Base-by-base conservation (phyloP, 1,284 basidiomycete genomes). In the Ustilago cynodontis region DNA sequence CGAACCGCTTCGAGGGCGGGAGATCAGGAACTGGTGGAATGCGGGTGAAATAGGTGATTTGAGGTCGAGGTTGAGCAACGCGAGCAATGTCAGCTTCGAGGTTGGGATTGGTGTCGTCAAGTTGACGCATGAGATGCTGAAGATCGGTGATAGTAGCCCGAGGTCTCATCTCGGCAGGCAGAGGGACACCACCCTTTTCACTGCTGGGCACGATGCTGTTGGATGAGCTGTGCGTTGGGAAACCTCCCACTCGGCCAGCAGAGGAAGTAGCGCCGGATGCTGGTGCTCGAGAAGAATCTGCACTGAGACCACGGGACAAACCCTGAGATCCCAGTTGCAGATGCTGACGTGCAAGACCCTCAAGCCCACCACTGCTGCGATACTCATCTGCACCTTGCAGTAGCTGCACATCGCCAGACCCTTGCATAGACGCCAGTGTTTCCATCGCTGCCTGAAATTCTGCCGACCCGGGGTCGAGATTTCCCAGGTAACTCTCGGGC, bases 41-140 rank as follows among this genome's bases (percentile, higher is more conserved):
- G 52, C 71, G 72, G 4, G 74, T 77, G 51, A 78, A 81, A 69
- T 86, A 86, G 4, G 71, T 77, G n/a, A 67, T 69, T 18, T 65
- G 93, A 53, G 93, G 91, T 20, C 94, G 90, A 87, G 94, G 92
- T 57, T 94, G 93, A 92, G 87, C 64, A 20, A 78, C 66, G 16
- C 60, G 62, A 1, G 51, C 65, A 2, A 79, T 55, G 50, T 78
- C 68, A 1, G 54, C 31, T 33, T 73, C 67, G 2, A 73, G 64
- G 39, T 78, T 62, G 0, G 66, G 50, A 16, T 80, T 75, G 8
- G 35, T 9, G 64, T 90, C 90, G 29, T 93, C 93, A 26, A 99
- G 89, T 85, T 98, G 93, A 83, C 92, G 91, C 92, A 98, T 93
- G 75, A 98, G 92, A 91, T 98, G 93, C 87, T 97, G 94, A 87